Base-by-base conservation (phyloP, 345 rosid genomes). In the Pistacia atlantica region DNA sequence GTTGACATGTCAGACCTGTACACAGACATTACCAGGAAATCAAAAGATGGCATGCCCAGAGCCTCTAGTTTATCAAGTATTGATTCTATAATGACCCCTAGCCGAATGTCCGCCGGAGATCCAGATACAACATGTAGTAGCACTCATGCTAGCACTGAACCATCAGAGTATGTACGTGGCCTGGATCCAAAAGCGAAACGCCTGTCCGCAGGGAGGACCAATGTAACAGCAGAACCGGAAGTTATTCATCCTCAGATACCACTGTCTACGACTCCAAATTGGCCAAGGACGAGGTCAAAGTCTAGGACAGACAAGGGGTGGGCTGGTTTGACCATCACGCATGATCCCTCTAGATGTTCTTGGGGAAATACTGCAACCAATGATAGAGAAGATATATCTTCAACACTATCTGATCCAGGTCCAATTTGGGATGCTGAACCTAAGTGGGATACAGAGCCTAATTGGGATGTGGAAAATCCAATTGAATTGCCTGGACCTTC, bases 401-500 rank as follows among this genome's bases (percentile, higher is more conserved):
- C 99, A 22, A 93, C 99, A 51, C 81, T 96, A 75, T 96, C 99
- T 55, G 97, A 93, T 83, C 99, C 98, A 25, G 98, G 99, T 84
- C 97, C 99, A 11, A 96, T 96, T 64, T 96, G 99, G 99, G 99
- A 96, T 83, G 84, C 97, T 38, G 99, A 88, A 80, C 99, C 99
- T 22, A 96, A 87, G 84, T 92, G 99, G 99, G 98, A 93, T 78
- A 14, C 82, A 5, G 97, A 92, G 60, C 86, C 92, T 75, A 84
- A 86, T 72, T 96, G 98, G 97, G 97, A 87, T 74, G 85, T 80
- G 46, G 97, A 93, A 76, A 90, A 91, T 76, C 90, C 93, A 17
- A 93, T 96, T 65, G 95, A 92, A 84, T 88, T 96, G 79, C 98
- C 95, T 3, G 95, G 97, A 37, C 97, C 94, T 42, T 78, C 90